Percentiles rank a stretch among this genome's conserved stretches.
phyloP scores from a whole-genome alignment of 192 early-diverging fungal species.

The Gamsiella multidivaricata region DNA sequence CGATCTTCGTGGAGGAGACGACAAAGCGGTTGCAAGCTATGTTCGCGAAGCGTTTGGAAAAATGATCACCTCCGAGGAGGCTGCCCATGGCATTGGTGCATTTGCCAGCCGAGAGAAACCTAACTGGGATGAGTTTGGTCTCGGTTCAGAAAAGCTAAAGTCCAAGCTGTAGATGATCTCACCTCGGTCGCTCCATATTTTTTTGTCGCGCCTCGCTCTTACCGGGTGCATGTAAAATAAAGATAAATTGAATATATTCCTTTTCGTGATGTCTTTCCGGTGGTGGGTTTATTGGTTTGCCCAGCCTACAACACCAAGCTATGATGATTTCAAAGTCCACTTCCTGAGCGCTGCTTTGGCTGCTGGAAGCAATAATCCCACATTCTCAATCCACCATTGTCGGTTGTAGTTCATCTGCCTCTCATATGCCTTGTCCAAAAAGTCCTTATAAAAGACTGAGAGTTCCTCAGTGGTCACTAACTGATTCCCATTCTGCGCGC shows the following conservation, averaged over 20 bases:
- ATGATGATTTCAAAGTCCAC: constrained; percentile 26
- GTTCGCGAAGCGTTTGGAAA: constrained; percentile 60
- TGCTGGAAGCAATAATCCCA: constrained; percentile 60
- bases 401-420: constrained; percentile 70
- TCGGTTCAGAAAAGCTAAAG: constrained; percentile 43
- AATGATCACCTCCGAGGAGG: constrained; percentile 71
- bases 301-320: no score
- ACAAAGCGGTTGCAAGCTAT: constrained; percentile 15
- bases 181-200: background rate
- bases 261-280: no score
- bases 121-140: constrained; percentile 60
- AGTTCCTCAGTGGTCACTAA: constrained; percentile 61
- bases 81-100: constrained; percentile 66
- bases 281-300: no score
- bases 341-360: constrained; percentile 57
- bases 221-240: background rate
- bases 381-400: constrained; percentile 66
- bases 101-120: constrained; percentile 64
- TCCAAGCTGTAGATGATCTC: constrained; percentile 17
- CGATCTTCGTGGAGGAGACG: constrained; percentile 44
- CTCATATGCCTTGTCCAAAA: constrained; percentile 64
- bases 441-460: constrained; percentile 70
- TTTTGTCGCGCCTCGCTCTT: background rate
- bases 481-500: constrained; percentile 51
- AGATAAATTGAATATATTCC: no score